Conservation (phyloP, 2,329 filamentous ascomycete species). For the Diplodia corticola region DNA sequence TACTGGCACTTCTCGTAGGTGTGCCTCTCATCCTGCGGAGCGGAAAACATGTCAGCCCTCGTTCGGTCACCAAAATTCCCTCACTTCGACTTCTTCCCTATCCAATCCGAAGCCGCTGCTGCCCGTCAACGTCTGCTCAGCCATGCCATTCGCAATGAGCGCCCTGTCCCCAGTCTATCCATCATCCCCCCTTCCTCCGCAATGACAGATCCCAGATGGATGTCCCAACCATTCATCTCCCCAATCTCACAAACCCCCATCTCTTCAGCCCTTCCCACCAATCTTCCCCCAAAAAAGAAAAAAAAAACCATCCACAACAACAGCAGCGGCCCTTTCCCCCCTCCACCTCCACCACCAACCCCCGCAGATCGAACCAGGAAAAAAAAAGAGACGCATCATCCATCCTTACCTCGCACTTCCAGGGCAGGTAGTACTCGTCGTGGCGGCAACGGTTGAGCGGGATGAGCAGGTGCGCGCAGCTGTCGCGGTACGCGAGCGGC, state of each 20-base stretch:
- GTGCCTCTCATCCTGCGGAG: constrained; percentile 69
- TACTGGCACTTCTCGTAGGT: constrained; percentile 99
- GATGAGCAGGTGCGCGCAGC: constrained; percentile 91
- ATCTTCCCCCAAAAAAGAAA: no score
- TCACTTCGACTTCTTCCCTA: not conserved
- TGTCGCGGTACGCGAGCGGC: constrained; percentile 89
- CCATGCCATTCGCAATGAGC: not conserved
- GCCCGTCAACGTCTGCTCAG: not conserved
- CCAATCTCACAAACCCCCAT: not conserved
- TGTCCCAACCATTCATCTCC: not conserved
- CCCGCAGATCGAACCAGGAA: not conserved
- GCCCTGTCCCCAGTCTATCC: not conserved
- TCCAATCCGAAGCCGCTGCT: not conserved
- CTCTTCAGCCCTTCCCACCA: not conserved
- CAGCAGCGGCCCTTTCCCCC: not conserved
- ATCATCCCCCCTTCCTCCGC: not conserved
- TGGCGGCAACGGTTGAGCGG: constrained; percentile 92
- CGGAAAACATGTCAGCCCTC: not conserved
- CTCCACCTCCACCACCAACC: not conserved
- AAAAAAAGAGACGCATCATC: no score
- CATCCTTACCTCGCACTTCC: constrained; percentile 90
- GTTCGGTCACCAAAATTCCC: not conserved
- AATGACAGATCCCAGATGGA: not conserved
- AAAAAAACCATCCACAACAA: not conserved
- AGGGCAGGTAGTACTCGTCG: constrained; percentile 90